Evolutionary conservation across 2,329 filamentous ascomycete genomes (phyloP), one percentile per base, ranked within the genome.

Genomic region (Ustilaginoidea virens): DNA sequence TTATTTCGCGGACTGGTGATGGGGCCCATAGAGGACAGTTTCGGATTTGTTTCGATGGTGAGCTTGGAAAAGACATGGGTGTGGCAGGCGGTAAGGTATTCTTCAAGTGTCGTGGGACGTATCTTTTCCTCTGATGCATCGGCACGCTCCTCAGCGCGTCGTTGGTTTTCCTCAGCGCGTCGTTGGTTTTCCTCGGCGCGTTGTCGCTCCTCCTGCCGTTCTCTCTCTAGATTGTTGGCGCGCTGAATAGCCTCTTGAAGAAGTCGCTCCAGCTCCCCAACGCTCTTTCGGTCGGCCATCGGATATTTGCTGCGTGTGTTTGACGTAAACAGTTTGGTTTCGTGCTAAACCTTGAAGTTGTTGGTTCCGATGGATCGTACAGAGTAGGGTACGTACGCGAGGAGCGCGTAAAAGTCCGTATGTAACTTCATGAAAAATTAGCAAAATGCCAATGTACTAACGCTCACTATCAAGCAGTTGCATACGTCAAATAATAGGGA

Each of bases 81-180:
- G 30, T 53, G 46, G 31, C 37, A 53, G 8, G 40, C 36, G 19
- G 30, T 16, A 16, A 55, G 42, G 27, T 52, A 51, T 37, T 53
- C 44, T 9, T 42, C 23, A 11, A 53, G 30, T 24, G 44, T 51
- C 7, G 42, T 51, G 8, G 14, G 9, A 6, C 18, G 27, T 2
- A 15, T 17, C 28, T 47, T 35, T 28, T 40, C 27, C 31, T 50
- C 39, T 29, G 27, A 27, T 25, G 9, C 23, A 10, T 43, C 35
- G 24, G 41, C 36, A 13, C 34, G 35, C 25, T 36, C 29, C 5
- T 27, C 7, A 11, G 11, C 19, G 19, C 19, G 19, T 20, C n/a
- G 19, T 20, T 11, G 11, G 19, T 7, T 11, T 20, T 11, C 7
- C 19, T 11, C 7, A 20, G 19, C 7, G 19, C 19, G 19, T 20